Conservation (phyloP, 1,139 yeast genomes). For the Pichiaceae sp. region DNA sequence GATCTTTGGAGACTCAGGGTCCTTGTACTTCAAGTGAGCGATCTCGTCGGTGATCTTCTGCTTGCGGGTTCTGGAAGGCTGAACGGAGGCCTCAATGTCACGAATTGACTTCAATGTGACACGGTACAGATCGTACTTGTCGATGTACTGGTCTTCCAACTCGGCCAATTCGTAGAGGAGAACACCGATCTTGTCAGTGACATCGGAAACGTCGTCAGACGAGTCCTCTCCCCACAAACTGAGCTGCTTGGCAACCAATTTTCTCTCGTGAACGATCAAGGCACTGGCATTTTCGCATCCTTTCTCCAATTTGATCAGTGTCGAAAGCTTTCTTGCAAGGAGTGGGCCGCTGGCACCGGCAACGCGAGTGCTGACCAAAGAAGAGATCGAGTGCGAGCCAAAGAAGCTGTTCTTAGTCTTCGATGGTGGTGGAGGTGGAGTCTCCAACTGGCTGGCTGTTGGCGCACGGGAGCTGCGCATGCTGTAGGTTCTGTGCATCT, state of each 20-base stretch:
- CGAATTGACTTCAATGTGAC: conserved; percentile 90
- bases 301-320: conserved; percentile 91
- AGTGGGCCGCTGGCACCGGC: conserved; percentile 97
- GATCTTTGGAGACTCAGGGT: conserved; percentile 94
- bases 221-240: conserved; percentile 97
- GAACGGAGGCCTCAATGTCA: conserved; percentile 95
- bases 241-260: conserved; percentile 93
- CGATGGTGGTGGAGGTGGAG: conserved; percentile 93
- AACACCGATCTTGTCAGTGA: conserved; percentile 95
- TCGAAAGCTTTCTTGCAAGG: conserved; percentile 82
- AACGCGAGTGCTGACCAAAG: conserved; percentile 68
- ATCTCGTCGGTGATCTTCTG: conserved; percentile 96
- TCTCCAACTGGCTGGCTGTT: conserved; percentile 88
- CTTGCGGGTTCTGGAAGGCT: conserved; percentile 97
- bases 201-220: conserved; percentile 95
- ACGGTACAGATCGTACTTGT: conserved; percentile 96
- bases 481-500: conserved; percentile 97
- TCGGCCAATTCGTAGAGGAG: conserved; percentile 94
- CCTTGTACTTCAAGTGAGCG: conserved; percentile 96
- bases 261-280: conserved; percentile 88
- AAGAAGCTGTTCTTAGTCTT: conserved; percentile 73
- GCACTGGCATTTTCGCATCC: conserved; percentile 92
- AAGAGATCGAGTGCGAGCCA: conserved; percentile 72
- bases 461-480: conserved; percentile 94
- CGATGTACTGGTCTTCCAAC: conserved; percentile 95